These are phyloP conservation scores for Amanita exitialis DNA, from an alignment of 768 basidiomycete species.

Conservation along the genomic window DNA sequence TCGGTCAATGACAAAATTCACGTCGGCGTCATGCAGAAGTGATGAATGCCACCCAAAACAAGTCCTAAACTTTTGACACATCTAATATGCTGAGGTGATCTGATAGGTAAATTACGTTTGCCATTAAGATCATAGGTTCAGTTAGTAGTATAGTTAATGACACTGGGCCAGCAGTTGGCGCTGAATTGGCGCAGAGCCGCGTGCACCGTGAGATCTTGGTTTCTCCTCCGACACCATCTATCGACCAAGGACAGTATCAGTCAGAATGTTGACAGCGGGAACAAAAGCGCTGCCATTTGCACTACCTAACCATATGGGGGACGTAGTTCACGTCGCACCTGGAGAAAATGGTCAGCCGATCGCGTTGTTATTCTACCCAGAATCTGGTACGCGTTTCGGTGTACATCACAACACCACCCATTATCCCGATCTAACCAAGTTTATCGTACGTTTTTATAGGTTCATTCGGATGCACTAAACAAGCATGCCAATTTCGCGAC, in stretches of 20 bases:
- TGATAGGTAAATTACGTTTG: background rate
- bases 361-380: conserved; percentile 74
- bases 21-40: conserved; percentile 18
- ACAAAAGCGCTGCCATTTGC: conserved; percentile 58
- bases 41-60: conserved; percentile 29
- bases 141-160: background rate
- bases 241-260: background rate
- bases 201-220: background rate
- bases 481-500: conserved; percentile 79
- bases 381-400: conserved; percentile 34
- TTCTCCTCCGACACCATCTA: background rate
- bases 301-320: conserved; percentile 54
- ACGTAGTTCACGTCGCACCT: conserved; percentile 49
- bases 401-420: conserved; percentile 1
- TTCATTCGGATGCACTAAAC: conserved; percentile 69
- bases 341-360: conserved; percentile 48
- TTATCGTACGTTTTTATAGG: conserved; percentile 24
- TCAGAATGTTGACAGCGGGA: conserved; percentile 25
- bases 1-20: background rate
- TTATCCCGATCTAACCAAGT: background rate
- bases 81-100: background rate
- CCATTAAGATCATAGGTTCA: background rate
- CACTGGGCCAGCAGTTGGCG: too few species aligned
- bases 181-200: background rate
- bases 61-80: conserved; percentile 13